Evolutionary conservation across 352 stramenopile genomes (phyloP).

Genomic region (Globisporangium cylindrosporum): DNA sequence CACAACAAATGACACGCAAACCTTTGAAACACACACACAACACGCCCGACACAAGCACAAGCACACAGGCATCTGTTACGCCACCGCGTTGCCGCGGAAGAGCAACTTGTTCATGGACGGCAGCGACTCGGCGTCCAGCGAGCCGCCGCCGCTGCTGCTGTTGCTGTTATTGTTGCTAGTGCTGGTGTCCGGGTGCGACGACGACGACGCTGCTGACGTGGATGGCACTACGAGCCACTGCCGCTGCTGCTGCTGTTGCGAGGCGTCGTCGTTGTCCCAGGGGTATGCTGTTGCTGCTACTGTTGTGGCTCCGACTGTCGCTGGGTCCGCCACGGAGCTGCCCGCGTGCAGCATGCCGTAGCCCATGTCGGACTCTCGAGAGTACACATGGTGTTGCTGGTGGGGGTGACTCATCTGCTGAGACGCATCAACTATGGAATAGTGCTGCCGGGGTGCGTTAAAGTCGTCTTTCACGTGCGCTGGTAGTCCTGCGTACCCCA

Average conservation of each 20-base stretch:
- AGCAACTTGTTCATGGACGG: conserved; percentile 66
- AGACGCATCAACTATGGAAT: neutral
- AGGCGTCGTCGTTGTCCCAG: conserved; percentile 6
- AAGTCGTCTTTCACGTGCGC: conserved; percentile 8
- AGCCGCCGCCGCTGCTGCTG: neutral
- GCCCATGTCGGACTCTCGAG: neutral
- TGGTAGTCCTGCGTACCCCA: neutral
- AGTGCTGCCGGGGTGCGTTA: conserved; percentile 3
- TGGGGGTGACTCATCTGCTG: conserved; percentile 2
- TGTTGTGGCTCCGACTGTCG: neutral
- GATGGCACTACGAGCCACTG: conserved; percentile 11
- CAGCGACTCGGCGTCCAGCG: conserved; percentile 39
- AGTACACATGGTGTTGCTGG: conserved; percentile 2
- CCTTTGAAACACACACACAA: neutral
- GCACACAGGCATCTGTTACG: neutral
- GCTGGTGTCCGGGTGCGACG: neutral
- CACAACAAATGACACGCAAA: neutral
- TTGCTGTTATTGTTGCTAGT: neutral
- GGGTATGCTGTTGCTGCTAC: conserved; percentile 1
- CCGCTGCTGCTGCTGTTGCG: conserved; percentile 11
- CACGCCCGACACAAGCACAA: neutral
- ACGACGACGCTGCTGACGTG: neutral
- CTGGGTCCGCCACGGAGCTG: neutral
- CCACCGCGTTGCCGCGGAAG: conserved; percentile 23
- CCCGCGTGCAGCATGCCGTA: conserved; percentile 6